Conservation (phyloP, 176 grass and related monocot genomes). For the Tillandsia leiboldiana region DNA sequence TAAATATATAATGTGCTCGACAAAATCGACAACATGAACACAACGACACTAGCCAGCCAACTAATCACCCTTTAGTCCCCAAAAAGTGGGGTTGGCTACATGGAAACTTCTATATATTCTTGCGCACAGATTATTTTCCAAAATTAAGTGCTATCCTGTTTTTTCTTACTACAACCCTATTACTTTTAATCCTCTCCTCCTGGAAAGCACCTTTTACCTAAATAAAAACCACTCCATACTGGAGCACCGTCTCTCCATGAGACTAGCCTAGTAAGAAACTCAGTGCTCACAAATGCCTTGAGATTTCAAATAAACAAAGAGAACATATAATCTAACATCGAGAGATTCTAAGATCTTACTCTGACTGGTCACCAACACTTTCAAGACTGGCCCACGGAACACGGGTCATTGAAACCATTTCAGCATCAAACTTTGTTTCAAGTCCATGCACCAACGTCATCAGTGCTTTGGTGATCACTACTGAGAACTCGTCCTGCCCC, state of each 20-base stretch:
- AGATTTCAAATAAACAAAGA: background rate
- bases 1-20: background rate
- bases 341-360: slow-evolving; percentile 45
- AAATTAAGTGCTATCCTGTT: too few species aligned
- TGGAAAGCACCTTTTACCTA: too few species aligned
- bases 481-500: slow-evolving; percentile 88
- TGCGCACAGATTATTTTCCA: too few species aligned
- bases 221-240: too few species aligned
- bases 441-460: slow-evolving; percentile 94
- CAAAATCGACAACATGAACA: background rate
- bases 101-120: too few species aligned
- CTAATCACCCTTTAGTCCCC: too few species aligned
- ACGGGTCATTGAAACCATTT: slow-evolving; percentile 93
- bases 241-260: too few species aligned
- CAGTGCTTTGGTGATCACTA: slow-evolving; percentile 86
- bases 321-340: background rate
- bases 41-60: background rate
- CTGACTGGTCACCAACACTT: slow-evolving; percentile 96
- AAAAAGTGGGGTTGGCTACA: too few species aligned
- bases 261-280: too few species aligned
- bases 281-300: background rate
- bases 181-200: too few species aligned
- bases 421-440: slow-evolving; percentile 97
- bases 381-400: slow-evolving; percentile 94
- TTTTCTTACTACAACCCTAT: too few species aligned